Evolutionary conservation across 805 yeast genomes (phyloP), one percentile per base, ranked within the genome.

Genomic region (Yarrowia sp.): DNA sequence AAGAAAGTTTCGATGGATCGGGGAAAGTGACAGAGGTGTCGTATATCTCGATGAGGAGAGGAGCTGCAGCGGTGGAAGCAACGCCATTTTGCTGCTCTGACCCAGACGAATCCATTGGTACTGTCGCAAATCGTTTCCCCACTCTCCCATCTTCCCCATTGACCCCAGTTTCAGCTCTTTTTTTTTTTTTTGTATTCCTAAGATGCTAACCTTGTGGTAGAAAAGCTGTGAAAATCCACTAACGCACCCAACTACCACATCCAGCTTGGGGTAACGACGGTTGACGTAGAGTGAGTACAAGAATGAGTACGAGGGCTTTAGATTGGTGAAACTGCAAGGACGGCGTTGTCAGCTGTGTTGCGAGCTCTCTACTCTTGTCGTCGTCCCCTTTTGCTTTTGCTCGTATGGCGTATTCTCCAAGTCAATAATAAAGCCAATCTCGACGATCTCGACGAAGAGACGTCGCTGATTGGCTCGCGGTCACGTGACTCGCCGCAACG

Each of bases 331-430:
- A n/a, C n/a, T n/a, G n/a, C n/a, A n/a, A n/a, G n/a, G n/a, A n/a
- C n/a, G n/a, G n/a, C n/a, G n/a, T n/a, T n/a, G n/a, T n/a, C n/a
- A n/a, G n/a, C n/a, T n/a, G n/a, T n/a, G n/a, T n/a, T n/a, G n/a
- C n/a, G n/a, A n/a, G n/a, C n/a, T n/a, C n/a, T n/a, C n/a, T n/a
- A n/a, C n/a, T n/a, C n/a, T 13, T 2, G 9, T 39, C 43, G 15
- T n/a, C 44, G 15, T 15, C 44, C 15, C 19, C 15, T 40, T 9
- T 40, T 12, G 38, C 24, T 49, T n/a, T 49, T 49, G 14, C 55
- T 49, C 55, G 55, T 49, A 49, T 49, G 55, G 55, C 55, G 55
- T 49, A 49, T 49, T 49, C 20, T 49, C 39, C 55, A 49, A 49
- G 14, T 15, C 30, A 19, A 30, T 30, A n/a, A 15, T n/a, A 47